A percentile compares a stretch with the other conserved stretches of the same genome.
phyloP scores from a whole-genome alignment of 106 monocot species.

The Gastrodia elata region DNA sequence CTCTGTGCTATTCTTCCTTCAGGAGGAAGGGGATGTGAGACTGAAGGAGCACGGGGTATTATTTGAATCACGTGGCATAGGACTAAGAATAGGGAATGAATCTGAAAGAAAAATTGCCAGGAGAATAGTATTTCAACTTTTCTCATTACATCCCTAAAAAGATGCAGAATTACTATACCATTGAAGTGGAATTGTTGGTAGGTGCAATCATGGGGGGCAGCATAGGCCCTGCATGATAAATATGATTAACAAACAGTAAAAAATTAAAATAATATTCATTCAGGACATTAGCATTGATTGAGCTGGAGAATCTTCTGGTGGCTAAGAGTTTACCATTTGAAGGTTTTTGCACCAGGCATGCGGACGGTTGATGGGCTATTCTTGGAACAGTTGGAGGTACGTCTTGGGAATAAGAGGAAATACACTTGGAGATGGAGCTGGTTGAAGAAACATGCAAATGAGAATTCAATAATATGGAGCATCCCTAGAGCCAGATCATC shows the following conservation, averaged over 20 bases:
- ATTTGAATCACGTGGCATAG: constrained; percentile 19
- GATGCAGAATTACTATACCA: constrained; percentile 21
- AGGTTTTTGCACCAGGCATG: constrained; percentile 5
- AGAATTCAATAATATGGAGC: constrained; percentile 1
- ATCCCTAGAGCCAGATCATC: background rate
- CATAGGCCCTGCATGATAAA: constrained; percentile 27
- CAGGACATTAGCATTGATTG: background rate
- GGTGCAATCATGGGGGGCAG: constrained; percentile 20
- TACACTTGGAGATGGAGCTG: constrained; percentile 11
- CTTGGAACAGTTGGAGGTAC: constrained; percentile 11
- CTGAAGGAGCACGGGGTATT: background rate
- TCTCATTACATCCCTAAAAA: background rate
- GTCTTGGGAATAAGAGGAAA: constrained; percentile 3
- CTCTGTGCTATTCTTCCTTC: constrained; percentile 3
- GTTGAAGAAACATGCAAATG: background rate
- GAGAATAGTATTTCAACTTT: constrained; percentile 8
- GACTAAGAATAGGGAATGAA: constrained; percentile 39
- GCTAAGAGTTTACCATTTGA: constrained; percentile 1
- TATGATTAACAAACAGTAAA: background rate
- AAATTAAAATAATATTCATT: background rate
- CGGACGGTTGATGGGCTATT: constrained; percentile 9
- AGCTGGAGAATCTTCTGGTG: background rate
- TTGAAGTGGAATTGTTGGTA: constrained; percentile 13
- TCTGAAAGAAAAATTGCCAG: constrained; percentile 20
- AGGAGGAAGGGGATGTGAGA: constrained; percentile 16